Evolutionary conservation across 768 basidiomycete species (phyloP), one percentile per base, ranked within the genome.

Genomic region (Lentinus tigrinus): DNA sequence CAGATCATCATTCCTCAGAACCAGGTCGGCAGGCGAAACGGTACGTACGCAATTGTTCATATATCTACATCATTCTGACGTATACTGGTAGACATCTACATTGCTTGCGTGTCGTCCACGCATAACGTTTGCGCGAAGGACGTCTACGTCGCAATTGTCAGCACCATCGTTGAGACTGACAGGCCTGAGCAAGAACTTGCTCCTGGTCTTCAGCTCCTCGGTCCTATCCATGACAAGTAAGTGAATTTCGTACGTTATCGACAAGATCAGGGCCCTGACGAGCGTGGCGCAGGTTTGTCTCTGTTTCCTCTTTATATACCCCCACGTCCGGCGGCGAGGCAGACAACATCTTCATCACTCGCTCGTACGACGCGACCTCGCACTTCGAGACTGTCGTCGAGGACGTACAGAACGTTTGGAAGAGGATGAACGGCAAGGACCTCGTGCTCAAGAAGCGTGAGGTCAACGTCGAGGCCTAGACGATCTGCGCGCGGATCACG

Each of bases 1-100:
- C 97, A 99, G 75, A 94, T 99, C 68, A 95, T 99, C 73, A 96
- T 99, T 61, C 97, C 97, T 39, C 97, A 98, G 75, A 98, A 98
- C 74, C 97, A 99, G 75, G 95, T 99, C 63, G 81, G 82, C 64
- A 81, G 97, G 65, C 85, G 88, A 75, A 91, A 99, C 69, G 97
- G 96, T 92, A 70, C 65, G 87, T 73, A 23, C 31, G 47, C 31
- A 4, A 56, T 13, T 49, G 14, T n/a, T 52, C 27, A 47, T 19
- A n/a, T n/a, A n/a, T 36, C 52, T 8, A 65, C 4, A 23, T n/a
- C 1, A 3, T 13, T 16, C 19, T 55, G 19, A 48, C 14, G 43
- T 17, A 13, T 5, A 21, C 14, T 5, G 19, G 14, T 27, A 98
- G 97, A 99, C 75, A 99, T 99, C 73, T 99, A 99, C 77, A 89